Evolutionary conservation across 441 rosid species (phyloP), one percentile per base, ranked within the genome.

Genomic region (Gossypium gossypioides): DNA sequence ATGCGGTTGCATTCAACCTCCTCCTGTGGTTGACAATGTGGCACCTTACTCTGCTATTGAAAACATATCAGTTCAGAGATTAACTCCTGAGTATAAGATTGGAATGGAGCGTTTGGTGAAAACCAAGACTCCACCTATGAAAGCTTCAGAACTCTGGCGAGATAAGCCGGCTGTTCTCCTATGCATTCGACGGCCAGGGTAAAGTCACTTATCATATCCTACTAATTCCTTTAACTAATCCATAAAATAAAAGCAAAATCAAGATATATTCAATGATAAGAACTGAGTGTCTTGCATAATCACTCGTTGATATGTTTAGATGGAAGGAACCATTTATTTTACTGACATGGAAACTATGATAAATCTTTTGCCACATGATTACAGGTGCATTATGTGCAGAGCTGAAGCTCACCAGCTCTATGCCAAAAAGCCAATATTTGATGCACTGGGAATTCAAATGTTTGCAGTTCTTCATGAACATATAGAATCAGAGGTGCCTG

Each of bases 381-480:
- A 80, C 84, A 89, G 92, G 78, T 88, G 92, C 76, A 84, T 87
- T 74, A 89, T 86, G 92, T 86, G 95, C 81, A 74, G 92, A 84
- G 92, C 91, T 34, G 95, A 88, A 80, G 92, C 91, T 52, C 83
- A 88, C 78, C 91, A 84, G 74, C 82, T 86, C 55, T 89, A 85
- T 68, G 79, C 84, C 6, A 85, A 82, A 69, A 86, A 86, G 59
- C 87, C 92, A 42, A 75, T 87, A 60, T 89, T 89, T 16, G 92
- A 89, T 69, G 86, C 85, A 52, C 77, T 89, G 40, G 89, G 91
- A 65, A 51, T 86, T 71, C 92, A 82, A 78, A 81, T 86, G 44
- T 44, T 79, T 50, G 91, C 89, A n/a, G 80, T 88, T 80, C 88
- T 89, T 67, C 95, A 88, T 25, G 88, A 89, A 73, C 84, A 80